Percentiles rank a stretch among this genome's conserved stretches.
Conservation (phyloP, 208 protist species). For the Leishmania amazonensis region DNA sequence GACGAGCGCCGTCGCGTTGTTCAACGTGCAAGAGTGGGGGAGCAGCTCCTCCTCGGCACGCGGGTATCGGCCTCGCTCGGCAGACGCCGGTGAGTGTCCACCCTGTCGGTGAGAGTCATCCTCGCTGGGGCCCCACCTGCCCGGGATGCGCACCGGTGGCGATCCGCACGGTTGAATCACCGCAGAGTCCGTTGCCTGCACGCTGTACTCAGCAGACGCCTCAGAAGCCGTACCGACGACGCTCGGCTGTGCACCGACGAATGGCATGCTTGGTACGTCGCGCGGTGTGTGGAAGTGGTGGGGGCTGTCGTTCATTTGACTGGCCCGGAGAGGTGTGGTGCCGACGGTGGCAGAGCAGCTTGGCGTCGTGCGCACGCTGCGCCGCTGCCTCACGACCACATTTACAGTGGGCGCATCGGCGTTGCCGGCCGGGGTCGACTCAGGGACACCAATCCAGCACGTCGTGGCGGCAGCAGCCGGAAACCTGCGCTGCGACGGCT, state of each 20-base stretch:
- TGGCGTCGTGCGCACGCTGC: constrained; percentile 12
- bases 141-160: constrained; percentile 25
- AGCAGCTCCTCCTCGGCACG: constrained; percentile 6
- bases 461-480: background rate
- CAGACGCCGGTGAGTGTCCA: constrained; percentile 26
- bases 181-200: background rate
- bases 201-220: background rate
- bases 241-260: background rate
- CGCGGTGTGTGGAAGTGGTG: background rate
- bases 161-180: background rate
- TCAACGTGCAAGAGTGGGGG: background rate
- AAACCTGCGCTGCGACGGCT: constrained; percentile 1
- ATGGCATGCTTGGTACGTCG: background rate
- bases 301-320: background rate
- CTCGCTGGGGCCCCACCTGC: constrained; percentile 14
- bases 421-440: constrained; percentile 5
- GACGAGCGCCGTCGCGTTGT: background rate
- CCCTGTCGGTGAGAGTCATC: constrained; percentile 24
- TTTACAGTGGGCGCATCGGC: constrained; percentile 20
- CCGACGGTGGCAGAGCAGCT: constrained; percentile 4
- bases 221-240: background rate
- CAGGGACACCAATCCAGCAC: constrained; percentile 19
- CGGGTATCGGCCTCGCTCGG: constrained; percentile 24
- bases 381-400: constrained; percentile 31
- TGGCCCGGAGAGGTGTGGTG: background rate